Conservation (phyloP, 2,329 filamentous ascomycete species). For the Pochonia chlamydosporia region DNA sequence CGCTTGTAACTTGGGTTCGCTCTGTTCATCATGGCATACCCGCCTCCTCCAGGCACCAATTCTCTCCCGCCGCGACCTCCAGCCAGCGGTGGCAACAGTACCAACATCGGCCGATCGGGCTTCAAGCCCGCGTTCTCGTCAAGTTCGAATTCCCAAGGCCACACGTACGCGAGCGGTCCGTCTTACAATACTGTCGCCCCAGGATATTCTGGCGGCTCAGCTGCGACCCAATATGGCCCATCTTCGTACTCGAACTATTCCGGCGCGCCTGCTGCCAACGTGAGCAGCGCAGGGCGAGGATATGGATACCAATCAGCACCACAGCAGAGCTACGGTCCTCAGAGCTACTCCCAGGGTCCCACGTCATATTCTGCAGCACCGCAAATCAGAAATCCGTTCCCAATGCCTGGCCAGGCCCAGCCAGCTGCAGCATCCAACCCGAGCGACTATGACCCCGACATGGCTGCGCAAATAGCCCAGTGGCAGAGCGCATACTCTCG, state of each 20-base stretch:
- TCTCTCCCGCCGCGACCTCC: slow-evolving; percentile 72
- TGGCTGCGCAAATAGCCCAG: slow-evolving; percentile 86
- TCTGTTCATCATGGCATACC: slow-evolving; percentile 77
- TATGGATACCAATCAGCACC: slow-evolving; percentile 16
- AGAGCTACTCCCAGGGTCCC: slow-evolving; percentile 31
- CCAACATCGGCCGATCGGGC: slow-evolving; percentile 29
- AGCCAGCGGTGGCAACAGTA: slow-evolving; percentile 34
- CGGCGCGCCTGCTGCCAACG: slow-evolving; percentile 24
- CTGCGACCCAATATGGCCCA: slow-evolving; percentile 9
- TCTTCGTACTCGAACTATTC: slow-evolving; percentile 23
- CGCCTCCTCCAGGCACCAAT: slow-evolving; percentile 69
- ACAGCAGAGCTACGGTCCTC: slow-evolving; percentile 24
- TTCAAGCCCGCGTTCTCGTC: slow-evolving; percentile 47
- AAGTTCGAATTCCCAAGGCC: slow-evolving; percentile 25
- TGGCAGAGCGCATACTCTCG: slow-evolving; percentile 84
- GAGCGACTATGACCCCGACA: slow-evolving; percentile 60
- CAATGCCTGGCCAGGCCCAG: slow-evolving; percentile 48
- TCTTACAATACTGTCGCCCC: slow-evolving; percentile 23
- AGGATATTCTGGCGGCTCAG: slow-evolving; percentile 1
- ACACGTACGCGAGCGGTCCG: slow-evolving; percentile 29
- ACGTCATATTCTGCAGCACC: slow-evolving; percentile 38
- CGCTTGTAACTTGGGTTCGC: slow-evolving; percentile 13
- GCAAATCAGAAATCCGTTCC: slow-evolving; percentile 78
- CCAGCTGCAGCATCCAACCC: slow-evolving; percentile 24
- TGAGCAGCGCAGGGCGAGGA: slow-evolving; percentile 3